A percentile compares a stretch with the other conserved stretches of the same genome.
These are phyloP conservation scores for Solanum aculeatissimum DNA, from an alignment of 305 asterid genomes.

Conservation along the genomic window DNA sequence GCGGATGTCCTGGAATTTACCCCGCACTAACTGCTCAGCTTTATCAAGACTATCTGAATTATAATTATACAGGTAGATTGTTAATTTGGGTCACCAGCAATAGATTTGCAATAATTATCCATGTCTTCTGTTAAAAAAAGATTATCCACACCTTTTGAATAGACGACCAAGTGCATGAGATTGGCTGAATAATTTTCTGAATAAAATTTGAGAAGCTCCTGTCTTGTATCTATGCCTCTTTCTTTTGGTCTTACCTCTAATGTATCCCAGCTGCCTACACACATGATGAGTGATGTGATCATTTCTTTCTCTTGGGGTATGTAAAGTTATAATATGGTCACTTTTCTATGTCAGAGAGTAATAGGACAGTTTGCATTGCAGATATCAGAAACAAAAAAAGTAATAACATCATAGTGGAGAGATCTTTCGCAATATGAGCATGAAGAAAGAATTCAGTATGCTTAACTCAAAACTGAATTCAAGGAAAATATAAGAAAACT, in stretches of 20 bases:
- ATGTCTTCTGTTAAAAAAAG: slow-evolving; percentile 31
- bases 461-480: not conserved
- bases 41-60: slow-evolving; percentile 66
- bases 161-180: slow-evolving; percentile 90
- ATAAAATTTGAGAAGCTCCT: slow-evolving; percentile 78
- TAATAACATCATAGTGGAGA: not conserved
- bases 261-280: slow-evolving; percentile 88
- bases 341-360: not conserved
- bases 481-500: not conserved
- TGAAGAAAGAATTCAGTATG: not conserved
- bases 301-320: not conserved
- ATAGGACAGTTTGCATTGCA: not conserved
- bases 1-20: slow-evolving; percentile 71
- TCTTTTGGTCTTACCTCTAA: slow-evolving; percentile 79
- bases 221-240: slow-evolving; percentile 75
- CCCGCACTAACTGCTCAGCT: slow-evolving; percentile 59
- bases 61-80: slow-evolving; percentile 13
- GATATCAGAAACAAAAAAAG: not conserved
- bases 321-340: not conserved
- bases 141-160: slow-evolving; percentile 55
- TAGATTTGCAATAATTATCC: slow-evolving; percentile 3
- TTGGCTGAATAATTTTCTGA: slow-evolving; percentile 82
- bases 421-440: not conserved
- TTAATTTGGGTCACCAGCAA: slow-evolving; percentile 11
- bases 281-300: not conserved